A percentile compares a stretch with the other conserved stretches of the same genome.
Conservation (phyloP, 2,329 filamentous ascomycete genomes). For the Leptosphaerulina australis region DNA sequence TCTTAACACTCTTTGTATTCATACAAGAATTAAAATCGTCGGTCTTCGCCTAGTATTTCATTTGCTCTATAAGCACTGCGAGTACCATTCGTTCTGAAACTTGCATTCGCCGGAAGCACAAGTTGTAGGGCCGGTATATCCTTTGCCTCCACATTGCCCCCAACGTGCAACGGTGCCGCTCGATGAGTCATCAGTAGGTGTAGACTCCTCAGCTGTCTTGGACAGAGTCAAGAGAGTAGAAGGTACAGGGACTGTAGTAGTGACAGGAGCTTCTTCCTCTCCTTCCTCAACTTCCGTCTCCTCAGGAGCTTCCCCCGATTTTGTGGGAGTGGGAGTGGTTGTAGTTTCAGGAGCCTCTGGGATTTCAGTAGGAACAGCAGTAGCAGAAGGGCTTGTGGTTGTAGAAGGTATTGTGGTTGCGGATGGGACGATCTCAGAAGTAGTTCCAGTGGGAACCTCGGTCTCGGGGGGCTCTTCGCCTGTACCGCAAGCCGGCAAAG, state of each 20-base stretch:
- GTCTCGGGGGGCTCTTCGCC: neutral
- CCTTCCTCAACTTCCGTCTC: neutral
- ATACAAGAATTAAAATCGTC: neutral
- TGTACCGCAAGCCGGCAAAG: slow-evolving; percentile 25
- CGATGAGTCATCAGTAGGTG: slow-evolving; percentile 6
- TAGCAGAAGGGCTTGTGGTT: too few relatives aligned
- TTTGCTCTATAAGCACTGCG: slow-evolving; percentile 43
- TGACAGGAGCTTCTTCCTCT: neutral
- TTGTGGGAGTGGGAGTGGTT: neutral
- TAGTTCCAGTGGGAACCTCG: neutral
- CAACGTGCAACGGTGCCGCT: slow-evolving; percentile 22
- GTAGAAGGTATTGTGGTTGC: too few relatives aligned
- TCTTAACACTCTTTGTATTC: too few relatives aligned
- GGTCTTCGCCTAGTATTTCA: neutral
- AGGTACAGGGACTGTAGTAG: neutral
- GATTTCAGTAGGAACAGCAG: neutral
- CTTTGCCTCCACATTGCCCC: slow-evolving; percentile 51
- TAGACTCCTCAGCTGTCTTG: slow-evolving; percentile 4
- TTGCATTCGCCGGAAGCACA: slow-evolving; percentile 49
- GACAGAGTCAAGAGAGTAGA: slow-evolving; percentile 10
- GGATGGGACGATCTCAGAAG: neutral
- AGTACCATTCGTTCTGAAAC: slow-evolving; percentile 50
- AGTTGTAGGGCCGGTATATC: slow-evolving; percentile 46
- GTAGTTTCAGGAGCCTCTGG: neutral
- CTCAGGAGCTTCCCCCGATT: neutral